Evolutionary conservation across 2,329 filamentous ascomycete genomes (phyloP), one percentile per base, ranked within the genome.

Genomic region (Microdochium bolleyi): DNA sequence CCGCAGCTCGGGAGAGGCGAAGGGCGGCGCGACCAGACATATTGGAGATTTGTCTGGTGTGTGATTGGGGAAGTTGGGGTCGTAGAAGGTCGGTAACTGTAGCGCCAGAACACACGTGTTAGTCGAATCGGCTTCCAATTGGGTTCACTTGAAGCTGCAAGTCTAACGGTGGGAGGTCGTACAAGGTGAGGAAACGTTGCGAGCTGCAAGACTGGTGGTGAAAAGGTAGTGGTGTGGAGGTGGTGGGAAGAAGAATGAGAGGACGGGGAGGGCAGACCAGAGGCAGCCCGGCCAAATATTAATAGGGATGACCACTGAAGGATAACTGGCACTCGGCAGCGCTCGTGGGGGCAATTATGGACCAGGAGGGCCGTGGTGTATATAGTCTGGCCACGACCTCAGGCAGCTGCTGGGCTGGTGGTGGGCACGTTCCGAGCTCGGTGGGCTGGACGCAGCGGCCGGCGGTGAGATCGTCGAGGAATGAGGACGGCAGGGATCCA

Each of bases 11-110:
- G 55, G 61, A 61, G 49, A 65, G 50, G 49, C 65, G 64, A 25
- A 67, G 56, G 49, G 63, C 59, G 56, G 60, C 59, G 54, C 64
- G 61, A 50, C 60, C 63, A 55, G 65, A 64, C 65, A 67, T 67
- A 53, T 32, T 63, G 56, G 51, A 49, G 49, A 34, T 25, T n/a
- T 52, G 44, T 54, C 34, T 41, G 21, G 22, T 21, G 30, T 49
- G 5, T 5, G 48, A n/a, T 22, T 46, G 14, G 19, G 41, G 14
- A 19, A 46, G 13, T 7, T 22, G 4, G 19, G 21, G n/a, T 22
- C 13, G 9, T 10, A 46, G 21, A 3, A 22, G 41, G 41, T 10
- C 14, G 19, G 5, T 8, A 46, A 11, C 19, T 22, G 41, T 19
- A 21, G 21, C 4, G 41, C 8, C 5, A 46, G 41, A 24, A 21